Conservation (phyloP, 257 asterid genomes). For the Gentiana dahurica region DNA sequence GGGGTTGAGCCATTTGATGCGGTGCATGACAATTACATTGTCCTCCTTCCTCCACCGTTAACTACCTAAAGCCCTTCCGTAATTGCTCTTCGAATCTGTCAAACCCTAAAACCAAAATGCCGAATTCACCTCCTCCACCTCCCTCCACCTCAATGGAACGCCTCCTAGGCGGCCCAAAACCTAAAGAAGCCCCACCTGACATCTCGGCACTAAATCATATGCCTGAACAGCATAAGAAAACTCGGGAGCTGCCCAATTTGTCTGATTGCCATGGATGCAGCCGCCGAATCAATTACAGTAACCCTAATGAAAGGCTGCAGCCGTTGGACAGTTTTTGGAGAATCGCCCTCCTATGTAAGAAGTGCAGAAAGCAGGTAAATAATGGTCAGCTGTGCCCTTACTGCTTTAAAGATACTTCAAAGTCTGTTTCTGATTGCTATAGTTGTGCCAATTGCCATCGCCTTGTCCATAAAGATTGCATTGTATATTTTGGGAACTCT, state of each 20-base stretch:
- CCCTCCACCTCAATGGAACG: conserved; percentile 28
- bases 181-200: conserved; percentile 2
- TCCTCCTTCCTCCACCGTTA: too few species aligned
- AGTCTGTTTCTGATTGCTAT: conserved; percentile 29
- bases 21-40: too few species aligned
- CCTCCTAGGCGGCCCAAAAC: conserved; percentile 21
- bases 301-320: conserved; percentile 68
- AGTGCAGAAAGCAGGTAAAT: conserved; percentile 35
- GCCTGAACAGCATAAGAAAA: conserved; percentile 35
- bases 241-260: conserved; percentile 67
- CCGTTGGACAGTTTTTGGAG: conserved; percentile 81
- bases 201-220: conserved; percentile 7
- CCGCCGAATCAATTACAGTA: conserved; percentile 39
- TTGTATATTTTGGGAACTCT: conserved; percentile 31
- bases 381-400: conserved; percentile 56
- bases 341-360: conserved; percentile 64
- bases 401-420: conserved; percentile 43
- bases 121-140: not conserved
- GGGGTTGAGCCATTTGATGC: too few species aligned
- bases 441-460: conserved; percentile 47
- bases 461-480: conserved; percentile 47
- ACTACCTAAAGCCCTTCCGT: too few species aligned
- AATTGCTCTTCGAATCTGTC: too few species aligned
- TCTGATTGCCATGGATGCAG: conserved; percentile 77
- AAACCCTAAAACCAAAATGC: not conserved